Conservation (phyloP, 179 eudicot genomes). For the Amaranthus tricolor region DNA sequence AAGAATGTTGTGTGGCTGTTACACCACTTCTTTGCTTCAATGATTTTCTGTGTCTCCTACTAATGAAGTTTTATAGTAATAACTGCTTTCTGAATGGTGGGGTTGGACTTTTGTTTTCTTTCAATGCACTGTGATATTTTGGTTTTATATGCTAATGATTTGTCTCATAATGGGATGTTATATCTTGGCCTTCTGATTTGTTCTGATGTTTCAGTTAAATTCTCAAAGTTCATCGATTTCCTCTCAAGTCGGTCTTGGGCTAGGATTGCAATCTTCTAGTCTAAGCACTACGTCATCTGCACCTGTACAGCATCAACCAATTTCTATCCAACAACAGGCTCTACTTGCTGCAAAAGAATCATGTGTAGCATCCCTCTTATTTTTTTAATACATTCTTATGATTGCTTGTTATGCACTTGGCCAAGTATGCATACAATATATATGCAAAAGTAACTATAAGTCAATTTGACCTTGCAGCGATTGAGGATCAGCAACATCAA, state of each 20-base stretch:
- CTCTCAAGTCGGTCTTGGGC: conserved; percentile 68
- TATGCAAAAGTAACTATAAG: conserved; percentile 16
- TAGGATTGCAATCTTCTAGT: conserved; percentile 67
- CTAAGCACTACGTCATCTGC: conserved; percentile 48
- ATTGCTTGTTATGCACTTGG: neutral
- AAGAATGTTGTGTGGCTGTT: no score
- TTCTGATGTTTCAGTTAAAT: conserved; percentile 52
- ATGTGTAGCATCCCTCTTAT: conserved; percentile 33
- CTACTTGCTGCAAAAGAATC: conserved; percentile 60
- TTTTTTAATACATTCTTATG: neutral
- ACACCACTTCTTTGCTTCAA: no score
- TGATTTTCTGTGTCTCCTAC: neutral
- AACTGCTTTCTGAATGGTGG: neutral
- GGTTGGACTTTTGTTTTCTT: neutral
- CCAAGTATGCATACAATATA: neutral
- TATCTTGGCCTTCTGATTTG: neutral
- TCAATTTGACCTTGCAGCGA: conserved; percentile 48
- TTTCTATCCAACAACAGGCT: conserved; percentile 52
- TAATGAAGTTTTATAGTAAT: neutral
- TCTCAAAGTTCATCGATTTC: conserved; percentile 66
- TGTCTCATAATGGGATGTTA: neutral
- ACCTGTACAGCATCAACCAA: conserved; percentile 63
- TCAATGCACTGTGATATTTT: neutral
- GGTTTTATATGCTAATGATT: neutral
- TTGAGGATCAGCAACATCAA: conserved; percentile 78